Evolutionary conservation across 148 eudicot genomes (phyloP).

Genomic region (Euryodendron excelsum): DNA sequence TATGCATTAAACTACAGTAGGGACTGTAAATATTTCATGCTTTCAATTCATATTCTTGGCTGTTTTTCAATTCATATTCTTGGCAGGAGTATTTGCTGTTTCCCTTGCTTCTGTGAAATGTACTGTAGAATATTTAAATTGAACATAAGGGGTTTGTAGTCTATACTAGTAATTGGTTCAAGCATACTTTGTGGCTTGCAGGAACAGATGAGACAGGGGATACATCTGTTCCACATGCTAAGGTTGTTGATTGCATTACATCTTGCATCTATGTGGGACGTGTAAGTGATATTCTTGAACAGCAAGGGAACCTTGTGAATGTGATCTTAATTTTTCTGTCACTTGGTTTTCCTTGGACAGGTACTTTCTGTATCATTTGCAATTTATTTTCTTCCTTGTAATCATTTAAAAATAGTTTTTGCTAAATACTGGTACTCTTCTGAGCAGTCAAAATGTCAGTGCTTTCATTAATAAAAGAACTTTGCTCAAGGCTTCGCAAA

Average conservation of each 20-base stretch:
- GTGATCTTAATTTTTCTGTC: slow-evolving; percentile 54
- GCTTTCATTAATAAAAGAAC: slow-evolving; percentile 62
- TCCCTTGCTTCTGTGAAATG: neutral
- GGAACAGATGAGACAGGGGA: slow-evolving; percentile 56
- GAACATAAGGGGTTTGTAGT: neutral
- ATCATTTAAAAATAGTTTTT: slow-evolving; percentile 13
- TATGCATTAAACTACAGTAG: neutral
- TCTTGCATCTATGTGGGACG: slow-evolving; percentile 61
- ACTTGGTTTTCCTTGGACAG: slow-evolving; percentile 75
- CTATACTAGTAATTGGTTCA: neutral
- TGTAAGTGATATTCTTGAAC: slow-evolving; percentile 56
- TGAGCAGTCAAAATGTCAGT: slow-evolving; percentile 79
- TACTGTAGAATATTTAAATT: neutral
- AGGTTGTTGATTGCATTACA: slow-evolving; percentile 63
- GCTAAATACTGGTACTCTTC: slow-evolving; percentile 1
- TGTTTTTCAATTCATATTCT: neutral
- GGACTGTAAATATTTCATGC: neutral
- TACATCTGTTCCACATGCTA: slow-evolving; percentile 52
- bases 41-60: neutral
- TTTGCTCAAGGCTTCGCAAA: slow-evolving; percentile 59
- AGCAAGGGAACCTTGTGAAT: slow-evolving; percentile 48
- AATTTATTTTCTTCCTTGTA: neutral
- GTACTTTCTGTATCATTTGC: slow-evolving; percentile 27
- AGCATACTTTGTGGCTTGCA: slow-evolving; percentile 31
- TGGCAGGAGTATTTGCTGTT: neutral